Percentiles rank a stretch among this genome's conserved stretches.
These are phyloP conservation scores for Apophysomyces variabilis DNA, from an alignment of 371 early-diverging fungal genomes.

Conservation along the genomic window DNA sequence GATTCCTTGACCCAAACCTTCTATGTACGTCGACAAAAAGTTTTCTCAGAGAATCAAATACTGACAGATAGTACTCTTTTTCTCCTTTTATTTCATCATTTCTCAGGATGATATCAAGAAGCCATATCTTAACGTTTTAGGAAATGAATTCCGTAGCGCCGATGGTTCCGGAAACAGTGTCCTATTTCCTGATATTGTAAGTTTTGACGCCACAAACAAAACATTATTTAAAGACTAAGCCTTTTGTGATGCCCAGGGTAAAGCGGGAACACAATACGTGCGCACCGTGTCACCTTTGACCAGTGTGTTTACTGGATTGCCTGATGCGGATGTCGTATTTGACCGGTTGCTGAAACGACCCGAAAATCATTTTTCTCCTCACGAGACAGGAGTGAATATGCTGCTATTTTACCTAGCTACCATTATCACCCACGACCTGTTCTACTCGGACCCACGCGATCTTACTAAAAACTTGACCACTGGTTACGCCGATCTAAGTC, in stretches of 20 bases:
- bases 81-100: not conserved
- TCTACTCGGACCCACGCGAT: constrained; percentile 44
- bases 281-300: constrained; percentile 36
- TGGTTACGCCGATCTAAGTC: constrained; percentile 51
- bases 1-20: constrained; percentile 35
- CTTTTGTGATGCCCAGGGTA: constrained; percentile 33
- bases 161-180: constrained; percentile 57
- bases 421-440: constrained; percentile 62
- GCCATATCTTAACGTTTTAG: constrained; percentile 47
- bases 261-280: constrained; percentile 45
- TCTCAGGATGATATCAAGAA: constrained; percentile 45
- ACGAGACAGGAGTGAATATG: constrained; percentile 46
- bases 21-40: constrained; percentile 31
- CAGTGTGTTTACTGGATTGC: constrained; percentile 32
- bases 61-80: not conserved
- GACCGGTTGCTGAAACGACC: constrained; percentile 41
- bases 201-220: constrained; percentile 5
- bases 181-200: constrained; percentile 45
- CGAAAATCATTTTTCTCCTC: constrained; percentile 36
- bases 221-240: not conserved
- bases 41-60: not conserved
- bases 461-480: constrained; percentile 52
- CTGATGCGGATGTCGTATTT: constrained; percentile 39
- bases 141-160: constrained; percentile 46
- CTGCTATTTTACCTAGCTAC: constrained; percentile 52